A percentile compares a stretch with the other conserved stretches of the same genome.
phyloP scores from a whole-genome alignment of 2,329 filamentous ascomycete genomes.

The Apiospora kogelbergensis region DNA sequence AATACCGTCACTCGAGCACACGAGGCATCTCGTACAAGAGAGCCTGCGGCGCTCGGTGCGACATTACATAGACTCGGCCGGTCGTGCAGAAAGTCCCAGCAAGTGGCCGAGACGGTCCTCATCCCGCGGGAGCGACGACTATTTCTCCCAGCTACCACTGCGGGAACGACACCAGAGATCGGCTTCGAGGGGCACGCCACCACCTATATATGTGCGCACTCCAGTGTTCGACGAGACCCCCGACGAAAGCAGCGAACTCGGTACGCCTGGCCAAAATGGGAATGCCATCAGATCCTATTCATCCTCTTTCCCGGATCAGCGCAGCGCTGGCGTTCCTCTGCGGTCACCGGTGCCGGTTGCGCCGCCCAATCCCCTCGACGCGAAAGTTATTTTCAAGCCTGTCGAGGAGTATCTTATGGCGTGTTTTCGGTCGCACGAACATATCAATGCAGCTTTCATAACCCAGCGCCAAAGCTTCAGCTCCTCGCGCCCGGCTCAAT shows the following conservation, averaged over 20 bases:
- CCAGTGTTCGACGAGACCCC: conserved; percentile 36
- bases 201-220: conserved; percentile 23
- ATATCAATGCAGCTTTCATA: conserved; percentile 76
- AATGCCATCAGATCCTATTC: conserved; percentile 41
- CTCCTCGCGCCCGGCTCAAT: conserved; percentile 17
- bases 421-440: conserved; percentile 68
- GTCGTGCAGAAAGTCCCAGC: conserved; percentile 15
- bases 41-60: conserved; percentile 40
- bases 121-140: conserved; percentile 21
- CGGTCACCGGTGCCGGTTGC: conserved; percentile 15
- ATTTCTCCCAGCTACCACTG: conserved; percentile 18
- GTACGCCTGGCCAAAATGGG: conserved; percentile 27
- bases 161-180: conserved; percentile 13
- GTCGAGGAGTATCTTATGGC: conserved; percentile 75
- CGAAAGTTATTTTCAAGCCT: conserved; percentile 67
- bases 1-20: conserved; percentile 59
- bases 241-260: conserved; percentile 36
- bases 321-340: conserved; percentile 21
- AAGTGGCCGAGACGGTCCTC: conserved; percentile 15
- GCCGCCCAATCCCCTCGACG: conserved; percentile 27
- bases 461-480: conserved; percentile 42
- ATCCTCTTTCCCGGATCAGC: conserved; percentile 42
- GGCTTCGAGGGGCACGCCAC: conserved; percentile 23
- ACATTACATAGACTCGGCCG: conserved; percentile 23
- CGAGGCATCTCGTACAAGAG: conserved; percentile 48